These are phyloP conservation scores for Bauhinia variegata DNA, from an alignment of 306 rosid genomes.

Conservation along the genomic window DNA sequence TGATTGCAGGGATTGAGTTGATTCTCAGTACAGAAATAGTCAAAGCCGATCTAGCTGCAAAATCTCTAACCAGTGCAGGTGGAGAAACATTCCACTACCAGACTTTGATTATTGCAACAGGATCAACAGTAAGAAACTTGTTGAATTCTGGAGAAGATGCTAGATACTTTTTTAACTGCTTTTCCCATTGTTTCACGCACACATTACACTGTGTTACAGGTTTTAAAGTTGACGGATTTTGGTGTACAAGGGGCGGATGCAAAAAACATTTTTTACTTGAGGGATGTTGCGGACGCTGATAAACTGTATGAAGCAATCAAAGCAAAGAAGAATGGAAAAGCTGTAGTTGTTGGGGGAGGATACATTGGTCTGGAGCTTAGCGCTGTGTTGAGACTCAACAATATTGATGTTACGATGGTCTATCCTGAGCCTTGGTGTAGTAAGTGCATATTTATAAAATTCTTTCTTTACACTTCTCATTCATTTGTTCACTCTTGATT, in stretches of 20 bases:
- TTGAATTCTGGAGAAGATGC: constrained; percentile 16
- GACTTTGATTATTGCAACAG: constrained; percentile 84
- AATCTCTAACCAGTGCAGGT: constrained; percentile 63
- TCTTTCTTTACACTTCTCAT: constrained; percentile 5
- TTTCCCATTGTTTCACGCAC: constrained; percentile 12
- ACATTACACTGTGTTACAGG: constrained; percentile 53
- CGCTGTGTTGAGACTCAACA: constrained; percentile 79
- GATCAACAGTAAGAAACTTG: constrained; percentile 72
- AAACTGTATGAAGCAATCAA: constrained; percentile 69
- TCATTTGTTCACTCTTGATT: not conserved
- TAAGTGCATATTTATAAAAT: constrained; percentile 57
- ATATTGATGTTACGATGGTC: constrained; percentile 83
- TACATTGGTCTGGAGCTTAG: constrained; percentile 94
- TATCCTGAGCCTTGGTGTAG: constrained; percentile 99
- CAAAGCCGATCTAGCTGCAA: constrained; percentile 74
- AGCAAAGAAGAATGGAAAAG: constrained; percentile 78
- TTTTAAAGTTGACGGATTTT: constrained; percentile 78
- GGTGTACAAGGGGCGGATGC: constrained; percentile 97
- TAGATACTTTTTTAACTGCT: constrained; percentile 17
- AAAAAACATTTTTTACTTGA: constrained; percentile 88
- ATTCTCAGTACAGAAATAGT: constrained; percentile 84
- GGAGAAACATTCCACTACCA: constrained; percentile 74
- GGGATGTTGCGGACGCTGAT: constrained; percentile 95
- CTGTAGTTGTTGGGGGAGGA: constrained; percentile 97
- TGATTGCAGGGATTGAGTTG: constrained; percentile 81